Evolutionary conservation across 1,284 basidiomycete species (phyloP), one percentile per base, ranked within the genome.

Genomic region (Sanghuangporus sanghuang): DNA sequence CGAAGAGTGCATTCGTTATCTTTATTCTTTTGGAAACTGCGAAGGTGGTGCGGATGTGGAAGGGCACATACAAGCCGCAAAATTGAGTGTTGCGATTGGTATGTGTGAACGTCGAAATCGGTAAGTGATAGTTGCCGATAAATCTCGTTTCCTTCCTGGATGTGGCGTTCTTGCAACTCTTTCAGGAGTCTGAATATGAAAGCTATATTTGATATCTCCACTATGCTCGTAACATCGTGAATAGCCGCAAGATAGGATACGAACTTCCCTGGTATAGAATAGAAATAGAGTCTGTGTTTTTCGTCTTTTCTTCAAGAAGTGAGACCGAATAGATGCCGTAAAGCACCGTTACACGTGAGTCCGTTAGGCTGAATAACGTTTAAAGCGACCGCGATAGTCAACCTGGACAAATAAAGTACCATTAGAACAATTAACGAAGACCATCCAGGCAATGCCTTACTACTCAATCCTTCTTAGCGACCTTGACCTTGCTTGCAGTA

Each of bases 391-490:
- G 27, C 27, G 27, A 32, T 32, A 32, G 44, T 18, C 44, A 35
- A 32, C n/a, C 7, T 27, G 48, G 44, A n/a, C 21, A 46, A n/a
- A 16, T 5, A 46, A 46, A 4, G 44, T 46, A 12, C 3, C 40
- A 42, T n/a, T 18, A n/a, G 6, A 46, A 46, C 16, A 2, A 32
- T 32, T 32, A 32, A 32, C 27, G 27, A 32, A 32, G 27, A 32
- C 27, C 12, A n/a, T n/a, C 44, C 16, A 6, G 7, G 7, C 21
- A 7, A 18, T 46, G 16, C 16, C 21, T 46, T 32, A 27, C 9
- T 6, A 2, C 21, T 49, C 53, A 64, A 1, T 60, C 42, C 46
- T 61, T 64, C 55, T 64, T 64, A 8, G 38, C 23, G 32, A 18
- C 23, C 18, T 46, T 27, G 55, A 54, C n/a, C 36, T 61, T 61